These are phyloP conservation scores for Dillenia suffruticosa DNA, from an alignment of 164 flowering plant species.

Conservation along the genomic window DNA sequence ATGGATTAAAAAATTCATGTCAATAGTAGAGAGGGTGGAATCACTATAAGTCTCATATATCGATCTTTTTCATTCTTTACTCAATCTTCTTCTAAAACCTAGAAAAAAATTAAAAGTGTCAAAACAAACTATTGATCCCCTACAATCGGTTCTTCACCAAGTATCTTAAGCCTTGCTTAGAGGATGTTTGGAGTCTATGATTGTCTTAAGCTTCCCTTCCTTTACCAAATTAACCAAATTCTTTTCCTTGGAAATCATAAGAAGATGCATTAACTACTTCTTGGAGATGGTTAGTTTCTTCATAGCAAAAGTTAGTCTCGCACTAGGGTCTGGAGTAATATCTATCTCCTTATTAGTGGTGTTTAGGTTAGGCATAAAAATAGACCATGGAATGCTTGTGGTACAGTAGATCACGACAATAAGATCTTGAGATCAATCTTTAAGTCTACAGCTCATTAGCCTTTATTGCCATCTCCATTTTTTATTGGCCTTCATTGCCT, in stretches of 20 bases:
- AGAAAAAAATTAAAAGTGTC: no score
- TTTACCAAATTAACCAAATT: slow-evolving; percentile 37
- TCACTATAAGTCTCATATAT: no score
- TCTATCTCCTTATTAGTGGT: slow-evolving; percentile 40
- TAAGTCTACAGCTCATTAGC: no score
- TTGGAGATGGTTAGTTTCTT: slow-evolving; percentile 42
- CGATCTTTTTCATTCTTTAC: no score
- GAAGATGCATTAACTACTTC: slow-evolving; percentile 33
- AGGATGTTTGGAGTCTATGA: slow-evolving; percentile 41
- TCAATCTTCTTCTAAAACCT: no score
- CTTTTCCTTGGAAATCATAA: slow-evolving; percentile 9
- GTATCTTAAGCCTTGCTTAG: slow-evolving; percentile 46
- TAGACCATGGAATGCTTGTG: slow-evolving; percentile 38
- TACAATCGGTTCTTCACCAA: no score
- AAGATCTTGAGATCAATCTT: no score
- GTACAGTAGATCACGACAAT: slow-evolving; percentile 38
- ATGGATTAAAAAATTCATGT: no score
- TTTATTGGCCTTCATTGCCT: no score
- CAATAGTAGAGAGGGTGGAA: no score
- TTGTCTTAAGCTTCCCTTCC: slow-evolving; percentile 48
- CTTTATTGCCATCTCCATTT: no score
- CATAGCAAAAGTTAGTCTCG: slow-evolving; percentile 20
- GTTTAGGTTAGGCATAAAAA: slow-evolving; percentile 42
- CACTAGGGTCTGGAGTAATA: slow-evolving; percentile 22
- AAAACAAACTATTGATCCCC: no score